Base-by-base conservation (phyloP, 2,329 filamentous ascomycete species). In the Penicillium sp. region DNA sequence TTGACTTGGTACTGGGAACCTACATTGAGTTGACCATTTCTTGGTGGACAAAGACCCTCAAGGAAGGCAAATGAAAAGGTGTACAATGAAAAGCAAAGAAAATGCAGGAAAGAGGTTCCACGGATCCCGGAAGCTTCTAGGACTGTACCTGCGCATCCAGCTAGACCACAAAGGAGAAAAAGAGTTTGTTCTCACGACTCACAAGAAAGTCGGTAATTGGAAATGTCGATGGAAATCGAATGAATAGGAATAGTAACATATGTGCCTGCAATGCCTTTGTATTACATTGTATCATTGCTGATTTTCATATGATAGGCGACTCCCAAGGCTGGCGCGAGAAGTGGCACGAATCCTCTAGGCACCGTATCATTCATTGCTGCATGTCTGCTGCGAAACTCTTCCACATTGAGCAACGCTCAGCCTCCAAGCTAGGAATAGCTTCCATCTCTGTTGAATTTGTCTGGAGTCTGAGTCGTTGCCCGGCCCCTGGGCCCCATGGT, bases 371-470 rank as follows among this genome's bases (percentile, higher is more conserved):
- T 66, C 23, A 66, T 4, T 63, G 62, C 52, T 66, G 59, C 61
- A 66, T 60, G 6, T 23, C 27, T n/a, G 49, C 17, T 0, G 65
- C 42, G 1, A 67, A 33, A 13, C 23, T 40, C 23, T 53, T 54
- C 65, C 65, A 67, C 59, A 66, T 59, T 6, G 27, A 47, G 50
- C 65, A 66, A 54, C 56, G 57, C 29, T 67, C 43, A 6, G 38
- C 13, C 35, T 66, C 60, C 4, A 41, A 38, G 17, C 29, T 9
- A 6, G 65, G 65, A 21, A 67, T 49, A 1, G 12, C 6, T 50
- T 67, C 65, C 64, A 67, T 67, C 10, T 53, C 50, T 0, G 65
- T 67, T 3, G 60, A 55, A 43, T 65, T 66, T 5, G 62, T 67
- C 37, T 67, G 60, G 2, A 67, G 49, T 43, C 57, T 61, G 31